Conservation (phyloP, 2,329 filamentous ascomycete species). For the Colletotrichum sp. region DNA sequence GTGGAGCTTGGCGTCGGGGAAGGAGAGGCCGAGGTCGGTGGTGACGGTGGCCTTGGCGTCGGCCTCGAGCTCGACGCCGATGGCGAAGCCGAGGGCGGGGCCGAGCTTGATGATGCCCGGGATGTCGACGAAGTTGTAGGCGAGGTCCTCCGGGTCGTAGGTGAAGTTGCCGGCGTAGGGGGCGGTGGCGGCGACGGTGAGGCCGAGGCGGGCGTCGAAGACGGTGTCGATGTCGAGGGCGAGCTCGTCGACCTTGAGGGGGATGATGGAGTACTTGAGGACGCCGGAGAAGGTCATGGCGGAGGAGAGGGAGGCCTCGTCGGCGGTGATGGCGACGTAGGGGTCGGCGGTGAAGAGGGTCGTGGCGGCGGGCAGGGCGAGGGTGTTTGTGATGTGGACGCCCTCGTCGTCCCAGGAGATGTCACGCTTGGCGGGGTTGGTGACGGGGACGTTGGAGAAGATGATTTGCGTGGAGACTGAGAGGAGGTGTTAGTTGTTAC, state of each 20-base stretch:
- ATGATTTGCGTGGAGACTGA: slow-evolving; percentile 21
- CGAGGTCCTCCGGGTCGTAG: slow-evolving; percentile 12
- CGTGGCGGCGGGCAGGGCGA: slow-evolving; percentile 22
- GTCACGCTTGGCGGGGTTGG: slow-evolving; percentile 19
- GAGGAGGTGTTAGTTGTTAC: neutral
- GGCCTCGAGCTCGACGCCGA: slow-evolving; percentile 18
- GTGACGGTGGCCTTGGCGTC: slow-evolving; percentile 15
- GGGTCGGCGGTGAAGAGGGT: slow-evolving; percentile 21
- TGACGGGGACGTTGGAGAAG: slow-evolving; percentile 23
- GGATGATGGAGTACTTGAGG: slow-evolving; percentile 23
- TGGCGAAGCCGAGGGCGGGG: slow-evolving; percentile 18
- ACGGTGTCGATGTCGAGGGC: slow-evolving; percentile 25
- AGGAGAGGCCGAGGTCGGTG: slow-evolving; percentile 23
- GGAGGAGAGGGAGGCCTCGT: slow-evolving; percentile 24
- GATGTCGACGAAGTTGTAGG: slow-evolving; percentile 24
- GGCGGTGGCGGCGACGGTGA: slow-evolving; percentile 22
- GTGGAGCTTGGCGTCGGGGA: slow-evolving; percentile 28
- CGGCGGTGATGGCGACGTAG: slow-evolving; percentile 24
- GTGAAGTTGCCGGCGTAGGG: slow-evolving; percentile 22
- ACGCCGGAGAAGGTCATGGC: slow-evolving; percentile 26
- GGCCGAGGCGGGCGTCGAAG: slow-evolving; percentile 21
- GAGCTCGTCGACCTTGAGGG: slow-evolving; percentile 23
- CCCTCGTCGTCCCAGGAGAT: slow-evolving; percentile 24
- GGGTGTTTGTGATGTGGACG: slow-evolving; percentile 23
- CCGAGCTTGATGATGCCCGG: slow-evolving; percentile 17